Percentiles rank a stretch among this genome's conserved stretches.
Evolutionary conservation across 208 protist genomes (phyloP).

Genomic region (Strigomonas culicis): DNA sequence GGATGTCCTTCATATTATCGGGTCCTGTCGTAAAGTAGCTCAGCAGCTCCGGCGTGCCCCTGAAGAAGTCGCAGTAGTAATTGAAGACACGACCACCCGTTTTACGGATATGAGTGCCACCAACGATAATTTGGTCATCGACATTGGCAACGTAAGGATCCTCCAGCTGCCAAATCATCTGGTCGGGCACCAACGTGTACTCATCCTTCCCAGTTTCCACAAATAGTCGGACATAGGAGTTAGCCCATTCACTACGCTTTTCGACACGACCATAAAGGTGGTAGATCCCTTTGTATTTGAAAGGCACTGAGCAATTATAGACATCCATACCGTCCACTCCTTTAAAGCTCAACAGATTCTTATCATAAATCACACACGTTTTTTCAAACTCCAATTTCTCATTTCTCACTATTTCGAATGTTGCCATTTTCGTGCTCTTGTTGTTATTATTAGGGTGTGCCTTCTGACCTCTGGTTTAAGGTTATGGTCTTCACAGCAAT

Average conservation of each 20-base stretch:
- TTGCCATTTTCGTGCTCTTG: too few species aligned
- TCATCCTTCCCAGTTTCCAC: conserved; percentile 52
- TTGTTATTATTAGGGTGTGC: too few species aligned
- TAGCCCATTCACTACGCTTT: conserved; percentile 51
- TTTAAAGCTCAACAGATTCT: conserved; percentile 44
- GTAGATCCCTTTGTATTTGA: conserved; percentile 37
- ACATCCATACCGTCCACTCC: conserved; percentile 62
- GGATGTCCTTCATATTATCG: background rate
- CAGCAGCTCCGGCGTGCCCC: conserved; percentile 14
- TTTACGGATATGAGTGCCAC: conserved; percentile 54
- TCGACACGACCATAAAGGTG: conserved; percentile 64
- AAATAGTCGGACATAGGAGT: conserved; percentile 54
- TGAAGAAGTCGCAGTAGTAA: conserved; percentile 52
- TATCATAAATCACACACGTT: conserved; percentile 43
- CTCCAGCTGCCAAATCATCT: conserved; percentile 38
- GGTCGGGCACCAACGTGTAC: conserved; percentile 33
- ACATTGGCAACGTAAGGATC: conserved; percentile 46
- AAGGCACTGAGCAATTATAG: conserved; percentile 65
- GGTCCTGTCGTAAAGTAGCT: background rate
- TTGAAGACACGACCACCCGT: conserved; percentile 27
- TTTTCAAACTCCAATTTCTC: conserved; percentile 45
- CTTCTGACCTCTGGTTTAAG: too few species aligned
- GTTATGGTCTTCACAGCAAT: background rate
- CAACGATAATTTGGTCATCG: conserved; percentile 40
- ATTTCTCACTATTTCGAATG: too few species aligned